phyloP scores from a whole-genome alignment of 495 filamentous ascomycete genomes.

The Sabuloglossum arenarium region DNA sequence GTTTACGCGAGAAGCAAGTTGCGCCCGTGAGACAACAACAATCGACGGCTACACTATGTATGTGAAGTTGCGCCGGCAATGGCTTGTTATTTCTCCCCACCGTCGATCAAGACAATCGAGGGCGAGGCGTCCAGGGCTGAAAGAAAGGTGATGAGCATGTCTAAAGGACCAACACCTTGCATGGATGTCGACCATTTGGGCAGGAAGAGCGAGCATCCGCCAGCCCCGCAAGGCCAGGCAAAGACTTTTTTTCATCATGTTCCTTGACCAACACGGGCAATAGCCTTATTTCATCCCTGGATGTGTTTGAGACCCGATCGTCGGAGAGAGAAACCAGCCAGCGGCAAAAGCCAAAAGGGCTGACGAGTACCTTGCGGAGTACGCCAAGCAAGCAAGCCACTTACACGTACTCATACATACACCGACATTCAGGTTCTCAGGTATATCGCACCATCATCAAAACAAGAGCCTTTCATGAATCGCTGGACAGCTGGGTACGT shows the following conservation, averaged over 20 bases:
- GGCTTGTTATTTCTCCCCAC: neutral
- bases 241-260: neutral
- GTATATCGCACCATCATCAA: neutral
- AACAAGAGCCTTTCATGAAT: no score
- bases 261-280: neutral
- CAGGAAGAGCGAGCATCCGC: neutral
- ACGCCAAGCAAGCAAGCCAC: neutral
- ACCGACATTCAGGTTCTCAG: no score
- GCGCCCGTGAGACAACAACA: neutral
- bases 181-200: neutral
- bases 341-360: neutral
- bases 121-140: neutral
- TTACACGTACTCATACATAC: neutral
- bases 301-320: neutral
- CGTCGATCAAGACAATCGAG: neutral
- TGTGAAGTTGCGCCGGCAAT: neutral
- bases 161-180: neutral
- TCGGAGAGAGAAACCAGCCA: neutral
- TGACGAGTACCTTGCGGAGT: neutral
- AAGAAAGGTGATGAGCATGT: neutral
- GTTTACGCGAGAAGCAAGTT: neutral
- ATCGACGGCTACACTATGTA: neutral
- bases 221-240: conserved; percentile 1
- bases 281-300: neutral
- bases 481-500: no score